Conservation (phyloP, 139 green algal species). For the Haematococcus sp. region DNA sequence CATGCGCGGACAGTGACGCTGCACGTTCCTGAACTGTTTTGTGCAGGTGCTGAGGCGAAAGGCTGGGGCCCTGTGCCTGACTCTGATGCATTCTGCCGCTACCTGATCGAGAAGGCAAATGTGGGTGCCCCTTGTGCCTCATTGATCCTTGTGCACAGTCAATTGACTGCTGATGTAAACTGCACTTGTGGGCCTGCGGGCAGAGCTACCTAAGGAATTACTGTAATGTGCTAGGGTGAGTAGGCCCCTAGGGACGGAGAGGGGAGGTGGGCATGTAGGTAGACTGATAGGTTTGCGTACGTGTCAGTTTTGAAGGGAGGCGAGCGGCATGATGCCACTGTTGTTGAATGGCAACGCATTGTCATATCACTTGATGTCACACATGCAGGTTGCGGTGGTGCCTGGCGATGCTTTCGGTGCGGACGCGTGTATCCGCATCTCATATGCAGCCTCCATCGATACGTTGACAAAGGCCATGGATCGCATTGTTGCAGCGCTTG, state of each 20-base stretch:
- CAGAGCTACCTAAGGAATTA: no score
- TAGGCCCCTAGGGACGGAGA: no score
- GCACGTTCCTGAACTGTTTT: no score
- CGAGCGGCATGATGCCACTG: no score
- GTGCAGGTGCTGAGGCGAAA: conserved; percentile 24
- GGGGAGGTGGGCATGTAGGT: no score
- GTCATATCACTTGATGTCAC: background rate
- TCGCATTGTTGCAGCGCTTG: conserved; percentile 69
- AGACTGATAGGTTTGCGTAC: no score
- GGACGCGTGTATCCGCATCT: conserved; percentile 86
- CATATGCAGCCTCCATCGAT: conserved; percentile 86
- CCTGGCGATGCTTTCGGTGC: conserved; percentile 94
- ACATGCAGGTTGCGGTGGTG: conserved; percentile 82
- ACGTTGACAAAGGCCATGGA: conserved; percentile 76
- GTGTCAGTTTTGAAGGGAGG: no score
- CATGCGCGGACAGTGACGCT: no score
- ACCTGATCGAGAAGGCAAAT: conserved; percentile 65
- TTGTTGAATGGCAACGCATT: background rate
- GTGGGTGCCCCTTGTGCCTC: conserved; percentile 39
- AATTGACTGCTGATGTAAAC: no score
- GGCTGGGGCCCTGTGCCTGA: conserved; percentile 78
- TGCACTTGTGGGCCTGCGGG: no score
- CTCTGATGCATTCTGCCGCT: conserved; percentile 81
- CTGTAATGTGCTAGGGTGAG: no score
- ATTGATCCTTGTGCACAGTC: no score